These are phyloP conservation scores for Nemania sp. DNA, from an alignment of 2,329 filamentous ascomycete species.

Conservation along the genomic window DNA sequence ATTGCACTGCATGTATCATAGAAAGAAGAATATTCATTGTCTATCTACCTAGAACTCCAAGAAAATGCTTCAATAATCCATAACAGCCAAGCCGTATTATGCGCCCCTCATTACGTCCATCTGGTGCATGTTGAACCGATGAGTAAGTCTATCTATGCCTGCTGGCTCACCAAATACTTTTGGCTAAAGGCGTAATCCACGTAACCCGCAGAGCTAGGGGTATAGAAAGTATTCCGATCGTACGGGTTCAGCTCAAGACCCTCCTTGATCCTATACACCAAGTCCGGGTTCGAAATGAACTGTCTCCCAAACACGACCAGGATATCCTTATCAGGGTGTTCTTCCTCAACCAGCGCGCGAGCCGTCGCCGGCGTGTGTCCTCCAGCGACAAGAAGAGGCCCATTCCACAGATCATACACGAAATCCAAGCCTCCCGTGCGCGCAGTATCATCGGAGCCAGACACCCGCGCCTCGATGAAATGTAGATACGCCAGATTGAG, in stretches of 20 bases:
- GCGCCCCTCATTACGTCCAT: no score
- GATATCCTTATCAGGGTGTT: slow-evolving; percentile 39
- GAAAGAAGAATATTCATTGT: no score
- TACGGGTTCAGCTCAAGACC: slow-evolving; percentile 28
- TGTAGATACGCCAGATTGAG: slow-evolving; percentile 64
- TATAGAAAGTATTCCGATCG: slow-evolving; percentile 31
- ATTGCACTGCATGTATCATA: no score
- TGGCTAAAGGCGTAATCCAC: slow-evolving; percentile 43
- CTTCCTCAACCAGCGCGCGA: slow-evolving; percentile 35
- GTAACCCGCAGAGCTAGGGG: slow-evolving; percentile 35
- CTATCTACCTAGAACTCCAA: no score
- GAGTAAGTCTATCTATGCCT: background rate
- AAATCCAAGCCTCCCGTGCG: slow-evolving; percentile 41
- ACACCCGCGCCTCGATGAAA: slow-evolving; percentile 60
- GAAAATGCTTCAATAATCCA: no score
- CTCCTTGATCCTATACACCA: slow-evolving; percentile 30
- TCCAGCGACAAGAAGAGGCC: slow-evolving; percentile 41
- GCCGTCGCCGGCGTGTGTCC: slow-evolving; percentile 38
- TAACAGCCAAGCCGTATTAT: no score
- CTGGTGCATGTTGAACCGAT: no score
- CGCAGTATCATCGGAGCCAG: slow-evolving; percentile 47
- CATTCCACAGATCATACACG: slow-evolving; percentile 40
- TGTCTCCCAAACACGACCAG: slow-evolving; percentile 36
- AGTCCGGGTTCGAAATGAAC: slow-evolving; percentile 35
- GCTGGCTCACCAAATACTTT: slow-evolving; percentile 24